Evolutionary conservation across 306 rosid species (phyloP), one percentile per base, ranked within the genome.

Genomic region (apple (Malus domestica)): DNA sequence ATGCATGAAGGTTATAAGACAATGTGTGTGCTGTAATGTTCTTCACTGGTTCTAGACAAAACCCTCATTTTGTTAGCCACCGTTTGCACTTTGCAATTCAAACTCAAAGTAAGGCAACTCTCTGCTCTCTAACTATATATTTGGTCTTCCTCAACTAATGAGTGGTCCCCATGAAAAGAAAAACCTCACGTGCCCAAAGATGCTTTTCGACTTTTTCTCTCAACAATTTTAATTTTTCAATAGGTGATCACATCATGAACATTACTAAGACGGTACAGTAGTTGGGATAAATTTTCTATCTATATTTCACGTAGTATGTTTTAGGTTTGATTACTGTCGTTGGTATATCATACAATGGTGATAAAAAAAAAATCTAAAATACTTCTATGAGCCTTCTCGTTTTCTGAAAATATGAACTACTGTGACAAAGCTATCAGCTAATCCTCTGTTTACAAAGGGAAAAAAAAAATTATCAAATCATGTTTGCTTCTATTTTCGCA

Each of bases 401-500:
- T 2, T 0, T 0, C 0, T 0, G 0, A 49, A 49, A 14, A 4
- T 0, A 4, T 49, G 1, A 2, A 49, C 0, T 49, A 1, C 3
- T 0, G 1, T 15, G 54, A 49, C 0, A 1, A 49, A 49, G 0
- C 19, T 12, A 46, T 7, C 0, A 0, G 0, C 2, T 14, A 46
- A 1, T 46, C 6, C 18, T 49, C 2, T 46, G 0, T 46, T 14
- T 14, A 46, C 6, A 46, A 14, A 14, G 15, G 15, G 5, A 4
- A 46, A 46, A 46, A 46, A 46, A 4, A 49, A 14, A 49, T 49
- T 4, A 49, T 49, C 55, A 5, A 15, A 5, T 49, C 3, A 49
- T 15, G 8, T 49, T 49, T 49, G 55, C 20, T 49, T 49, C 1
- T 49, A 2, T 49, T 49, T 49, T 16, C 18, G 55, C 18, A 49